Percentiles rank a stretch among this genome's conserved stretches.
Conservation (phyloP, 2,329 filamentous ascomycete genomes). For the Talaromyces pinophilus region DNA sequence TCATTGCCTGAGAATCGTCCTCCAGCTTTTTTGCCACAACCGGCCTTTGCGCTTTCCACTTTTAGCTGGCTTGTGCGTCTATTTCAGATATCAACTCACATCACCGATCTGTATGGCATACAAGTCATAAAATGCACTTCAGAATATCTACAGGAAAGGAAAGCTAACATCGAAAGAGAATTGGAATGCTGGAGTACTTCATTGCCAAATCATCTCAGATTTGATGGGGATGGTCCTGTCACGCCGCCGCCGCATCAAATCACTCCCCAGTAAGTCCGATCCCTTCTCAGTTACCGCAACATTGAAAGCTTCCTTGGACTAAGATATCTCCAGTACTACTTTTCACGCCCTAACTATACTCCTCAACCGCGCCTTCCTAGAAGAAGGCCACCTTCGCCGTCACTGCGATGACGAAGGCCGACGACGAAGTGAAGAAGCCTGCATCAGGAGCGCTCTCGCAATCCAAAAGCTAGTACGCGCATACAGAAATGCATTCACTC, state of each 20-base stretch:
- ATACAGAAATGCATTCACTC: slow-evolving; percentile 19
- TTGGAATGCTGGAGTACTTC: neutral
- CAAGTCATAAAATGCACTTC: neutral
- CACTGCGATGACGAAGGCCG: slow-evolving; percentile 13
- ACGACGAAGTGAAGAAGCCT: slow-evolving; percentile 17
- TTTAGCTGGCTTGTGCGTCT: neutral
- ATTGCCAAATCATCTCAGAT: neutral
- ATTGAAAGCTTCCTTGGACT: neutral
- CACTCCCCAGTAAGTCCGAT: neutral
- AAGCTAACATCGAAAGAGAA: neutral
- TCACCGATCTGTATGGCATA: neutral
- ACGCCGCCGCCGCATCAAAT: neutral
- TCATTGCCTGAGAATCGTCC: slow-evolving; percentile 8
- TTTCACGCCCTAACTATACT: neutral
- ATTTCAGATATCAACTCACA: neutral
- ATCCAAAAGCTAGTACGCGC: slow-evolving; percentile 24
- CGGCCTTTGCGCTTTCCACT: neutral
- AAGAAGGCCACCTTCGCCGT: slow-evolving; percentile 17
- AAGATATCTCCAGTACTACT: neutral
- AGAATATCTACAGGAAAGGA: neutral
- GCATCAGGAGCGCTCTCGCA: slow-evolving; percentile 21
- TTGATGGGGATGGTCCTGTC: neutral
- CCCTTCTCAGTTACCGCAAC: too few species aligned
- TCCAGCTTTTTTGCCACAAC: neutral
- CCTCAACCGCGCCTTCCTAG: neutral